Evolutionary conservation across 2,329 filamentous ascomycete genomes (phyloP).

Genomic region (Botryotinia globosa): DNA sequence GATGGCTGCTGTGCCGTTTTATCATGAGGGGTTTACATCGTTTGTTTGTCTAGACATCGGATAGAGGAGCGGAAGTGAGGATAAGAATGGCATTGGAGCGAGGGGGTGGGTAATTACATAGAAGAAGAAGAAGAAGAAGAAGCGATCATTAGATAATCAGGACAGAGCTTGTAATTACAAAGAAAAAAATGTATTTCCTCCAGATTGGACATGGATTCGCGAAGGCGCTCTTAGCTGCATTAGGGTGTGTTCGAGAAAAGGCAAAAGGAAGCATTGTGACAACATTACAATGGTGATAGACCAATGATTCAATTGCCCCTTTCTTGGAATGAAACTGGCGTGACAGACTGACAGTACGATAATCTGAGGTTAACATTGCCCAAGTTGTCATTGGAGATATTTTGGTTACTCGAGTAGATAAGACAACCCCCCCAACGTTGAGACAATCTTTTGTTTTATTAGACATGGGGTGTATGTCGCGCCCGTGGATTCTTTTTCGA

Average conservation of each 20-base stretch:
- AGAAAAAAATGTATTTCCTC: neutral
- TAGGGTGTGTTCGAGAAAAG: neutral
- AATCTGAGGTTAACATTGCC: neutral
- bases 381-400: neutral
- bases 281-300: neutral
- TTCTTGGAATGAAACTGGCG: neutral
- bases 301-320: neutral
- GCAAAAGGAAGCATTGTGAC: constrained; percentile 1
- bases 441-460: neutral
- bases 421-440: neutral
- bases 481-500: neutral
- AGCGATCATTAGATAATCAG: neutral
- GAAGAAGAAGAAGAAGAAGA: no score
- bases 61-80: neutral
- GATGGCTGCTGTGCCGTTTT: neutral
- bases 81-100: neutral
- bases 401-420: neutral
- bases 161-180: neutral
- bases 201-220: neutral
- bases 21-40: neutral
- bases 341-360: neutral
- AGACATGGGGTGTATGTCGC: neutral
- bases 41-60: neutral
- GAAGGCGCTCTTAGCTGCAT: neutral
- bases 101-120: no score